A percentile compares a stretch with the other conserved stretches of the same genome.
phyloP scores from a whole-genome alignment of 2,329 filamentous ascomycete species.

The Hortaea werneckii region DNA sequence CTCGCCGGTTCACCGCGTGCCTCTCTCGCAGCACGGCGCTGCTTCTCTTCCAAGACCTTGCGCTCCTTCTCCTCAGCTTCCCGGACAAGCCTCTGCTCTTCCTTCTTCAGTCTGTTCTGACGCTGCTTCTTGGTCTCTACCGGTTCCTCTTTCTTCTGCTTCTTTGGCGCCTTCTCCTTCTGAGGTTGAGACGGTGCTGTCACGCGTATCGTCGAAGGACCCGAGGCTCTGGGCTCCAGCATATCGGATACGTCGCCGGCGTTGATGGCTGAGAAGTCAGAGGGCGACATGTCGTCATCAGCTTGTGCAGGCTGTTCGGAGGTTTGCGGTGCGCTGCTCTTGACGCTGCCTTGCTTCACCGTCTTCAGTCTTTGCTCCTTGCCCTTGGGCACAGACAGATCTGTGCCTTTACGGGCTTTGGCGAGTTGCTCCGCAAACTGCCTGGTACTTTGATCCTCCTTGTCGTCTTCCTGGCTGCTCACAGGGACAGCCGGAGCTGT shows the following conservation, averaged over 20 bases:
- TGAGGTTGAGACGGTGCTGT: slow-evolving; percentile 53
- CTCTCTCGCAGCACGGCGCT: slow-evolving; percentile 70
- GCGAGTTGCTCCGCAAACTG: slow-evolving; percentile 69
- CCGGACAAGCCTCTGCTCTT: slow-evolving; percentile 63
- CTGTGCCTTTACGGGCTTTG: slow-evolving; percentile 59
- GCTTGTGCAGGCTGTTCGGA: slow-evolving; percentile 62
- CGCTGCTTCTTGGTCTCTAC: slow-evolving; percentile 89
- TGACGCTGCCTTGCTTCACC: slow-evolving; percentile 50
- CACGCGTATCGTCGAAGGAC: slow-evolving; percentile 67
- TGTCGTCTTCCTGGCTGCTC: slow-evolving; percentile 33
- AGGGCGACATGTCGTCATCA: slow-evolving; percentile 68
- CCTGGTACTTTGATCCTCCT: slow-evolving; percentile 57
- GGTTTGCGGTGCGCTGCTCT: slow-evolving; percentile 30
- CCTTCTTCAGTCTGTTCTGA: slow-evolving; percentile 81
- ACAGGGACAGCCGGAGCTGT: slow-evolving; percentile 16
- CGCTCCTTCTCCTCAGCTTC: slow-evolving; percentile 72
- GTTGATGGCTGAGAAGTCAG: slow-evolving; percentile 52
- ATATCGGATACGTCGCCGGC: slow-evolving; percentile 76
- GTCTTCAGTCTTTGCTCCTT: slow-evolving; percentile 44
- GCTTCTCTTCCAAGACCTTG: slow-evolving; percentile 66
- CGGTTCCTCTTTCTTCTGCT: slow-evolving; percentile 45
- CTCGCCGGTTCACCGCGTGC: slow-evolving; percentile 74
- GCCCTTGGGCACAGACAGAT: slow-evolving; percentile 34
- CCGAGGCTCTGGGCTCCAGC: slow-evolving; percentile 63
- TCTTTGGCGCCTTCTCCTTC: slow-evolving; percentile 47